phyloP scores from a whole-genome alignment of 176 grass and related monocot genomes.

The Olyra latifolia region DNA sequence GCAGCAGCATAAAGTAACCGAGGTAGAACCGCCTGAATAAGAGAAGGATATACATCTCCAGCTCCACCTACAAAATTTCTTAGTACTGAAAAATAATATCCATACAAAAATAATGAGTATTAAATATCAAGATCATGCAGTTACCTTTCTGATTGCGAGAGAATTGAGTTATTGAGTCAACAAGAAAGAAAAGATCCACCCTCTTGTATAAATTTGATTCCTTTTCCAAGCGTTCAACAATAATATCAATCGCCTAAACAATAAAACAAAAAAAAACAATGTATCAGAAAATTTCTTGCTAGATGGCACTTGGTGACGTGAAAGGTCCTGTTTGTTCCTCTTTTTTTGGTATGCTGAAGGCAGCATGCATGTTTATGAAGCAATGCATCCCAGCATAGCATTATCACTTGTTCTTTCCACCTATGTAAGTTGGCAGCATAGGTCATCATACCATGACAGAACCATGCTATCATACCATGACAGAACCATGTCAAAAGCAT shows the following conservation, averaged over 20 bases:
- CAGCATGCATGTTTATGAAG: conserved; percentile 17
- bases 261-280: conserved; percentile 13
- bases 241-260: conserved; percentile 71
- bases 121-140: not conserved
- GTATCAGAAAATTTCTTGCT: conserved; percentile 21
- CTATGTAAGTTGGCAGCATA: not conserved
- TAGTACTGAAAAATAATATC: conserved; percentile 10
- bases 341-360: conserved; percentile 17
- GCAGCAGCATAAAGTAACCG: conserved; percentile 78
- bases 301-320: conserved; percentile 15
- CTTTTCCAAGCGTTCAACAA: conserved; percentile 72
- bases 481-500: conserved; percentile 12
- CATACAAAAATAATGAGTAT: conserved; percentile 19
- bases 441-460: too few relatives aligned
- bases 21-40: conserved; percentile 78
- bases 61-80: conserved; percentile 65
- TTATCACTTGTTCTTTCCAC: conserved; percentile 20
- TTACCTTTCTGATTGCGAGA: conserved; percentile 79
- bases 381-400: not conserved
- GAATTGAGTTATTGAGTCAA: conserved; percentile 95
- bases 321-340: not conserved
- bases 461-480: too few relatives aligned
- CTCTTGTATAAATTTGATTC: conserved; percentile 85
- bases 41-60: conserved; percentile 73
- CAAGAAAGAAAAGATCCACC: conserved; percentile 92